Evolutionary conservation across 1,284 basidiomycete genomes (phyloP), one percentile per base, ranked within the genome.

Genomic region (Sparassis latifolia): DNA sequence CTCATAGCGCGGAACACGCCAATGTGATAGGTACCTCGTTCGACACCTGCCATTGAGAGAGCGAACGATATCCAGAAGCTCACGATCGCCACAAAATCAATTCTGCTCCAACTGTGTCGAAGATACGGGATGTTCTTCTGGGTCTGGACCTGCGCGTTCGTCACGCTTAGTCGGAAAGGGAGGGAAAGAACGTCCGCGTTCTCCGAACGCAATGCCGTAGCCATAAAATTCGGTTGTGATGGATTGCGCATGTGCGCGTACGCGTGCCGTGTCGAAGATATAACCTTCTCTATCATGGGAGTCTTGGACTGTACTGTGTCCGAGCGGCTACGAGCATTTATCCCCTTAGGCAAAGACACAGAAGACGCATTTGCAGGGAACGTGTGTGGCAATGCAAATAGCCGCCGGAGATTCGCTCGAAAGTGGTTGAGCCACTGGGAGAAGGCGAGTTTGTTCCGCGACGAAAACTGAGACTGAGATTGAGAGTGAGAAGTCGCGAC

Each of bases 91-190:
- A 97, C 69, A 55, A 89, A 82, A 66, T 99, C 95, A 51, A 97
- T 87, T 33, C 95, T 79, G 59, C 87, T 91, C 94, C 95, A 98
- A 49, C 89, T 92, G 62, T 98, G 93, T 3, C 96, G 80, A 3
- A 98, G 74, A 64, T 93, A 99, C 0, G 96, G 92, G 2, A 89
- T 69, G 58, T 86, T 86, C 44, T 80, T 73, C 32, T 67, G 69
- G 12, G 79, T 77, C 57, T 80, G 82, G 50, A 75, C 69, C 49
- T 75, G 77, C 0, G 78, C 68, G 41, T 78, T 69, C 27, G 70
- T 69, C 20, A 90, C 71, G 57, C 77, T 84, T 20, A 89, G 66
- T 30, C 76, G 75, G 62, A 90, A 90, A 0, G 88, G 88, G 4
- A 87, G 73, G 2, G 78, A 70, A 31, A 85, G 68, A 2, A 65